A percentile compares a stretch with the other conserved stretches of the same genome.
Conservation (phyloP, 2,329 filamentous ascomycete genomes). For the Dactylonectria estremocensis region DNA sequence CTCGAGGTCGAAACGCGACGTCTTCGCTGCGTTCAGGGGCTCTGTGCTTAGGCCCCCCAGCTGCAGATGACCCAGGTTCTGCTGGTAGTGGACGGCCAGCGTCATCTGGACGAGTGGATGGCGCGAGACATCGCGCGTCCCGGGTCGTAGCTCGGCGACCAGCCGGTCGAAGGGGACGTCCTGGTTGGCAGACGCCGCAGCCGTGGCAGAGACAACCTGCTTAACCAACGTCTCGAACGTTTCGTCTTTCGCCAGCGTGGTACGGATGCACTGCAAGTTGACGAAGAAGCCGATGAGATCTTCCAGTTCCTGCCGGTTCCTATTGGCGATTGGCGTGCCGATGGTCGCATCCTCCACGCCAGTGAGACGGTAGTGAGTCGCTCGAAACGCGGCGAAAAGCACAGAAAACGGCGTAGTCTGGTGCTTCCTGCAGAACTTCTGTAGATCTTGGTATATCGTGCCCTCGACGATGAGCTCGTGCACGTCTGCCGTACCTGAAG, state of each 20-base stretch:
- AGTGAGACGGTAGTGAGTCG: slow-evolving; percentile 44
- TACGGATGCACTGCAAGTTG: slow-evolving; percentile 41
- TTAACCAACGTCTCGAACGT: slow-evolving; percentile 35
- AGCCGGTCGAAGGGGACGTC: slow-evolving; percentile 43
- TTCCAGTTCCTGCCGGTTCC: slow-evolving; percentile 33
- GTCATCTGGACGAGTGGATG: slow-evolving; percentile 36
- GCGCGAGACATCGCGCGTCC: slow-evolving; percentile 29
- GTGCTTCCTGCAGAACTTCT: slow-evolving; percentile 26
- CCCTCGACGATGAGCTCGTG: slow-evolving; percentile 27
- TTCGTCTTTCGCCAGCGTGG: slow-evolving; percentile 24
- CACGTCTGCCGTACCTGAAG: slow-evolving; percentile 28
- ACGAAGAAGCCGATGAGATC: slow-evolving; percentile 46
- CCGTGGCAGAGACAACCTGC: slow-evolving; percentile 30
- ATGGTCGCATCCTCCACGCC: slow-evolving; percentile 40
- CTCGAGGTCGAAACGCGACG: slow-evolving; percentile 45
- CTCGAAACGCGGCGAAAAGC: slow-evolving; percentile 41
- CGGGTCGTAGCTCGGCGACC: slow-evolving; percentile 28
- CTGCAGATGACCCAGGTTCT: slow-evolving; percentile 34
- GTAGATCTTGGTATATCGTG: slow-evolving; percentile 14
- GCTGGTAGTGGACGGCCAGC: slow-evolving; percentile 41
- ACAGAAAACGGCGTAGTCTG: slow-evolving; percentile 26
- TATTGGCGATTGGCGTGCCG: slow-evolving; percentile 39
- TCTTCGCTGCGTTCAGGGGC: slow-evolving; percentile 1
- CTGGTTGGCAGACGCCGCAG: slow-evolving; percentile 37
- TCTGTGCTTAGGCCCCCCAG: slow-evolving; percentile 40